phyloP scores from a whole-genome alignment of 2,329 filamentous ascomycete species.

The Xylariomycetidae sp. region DNA sequence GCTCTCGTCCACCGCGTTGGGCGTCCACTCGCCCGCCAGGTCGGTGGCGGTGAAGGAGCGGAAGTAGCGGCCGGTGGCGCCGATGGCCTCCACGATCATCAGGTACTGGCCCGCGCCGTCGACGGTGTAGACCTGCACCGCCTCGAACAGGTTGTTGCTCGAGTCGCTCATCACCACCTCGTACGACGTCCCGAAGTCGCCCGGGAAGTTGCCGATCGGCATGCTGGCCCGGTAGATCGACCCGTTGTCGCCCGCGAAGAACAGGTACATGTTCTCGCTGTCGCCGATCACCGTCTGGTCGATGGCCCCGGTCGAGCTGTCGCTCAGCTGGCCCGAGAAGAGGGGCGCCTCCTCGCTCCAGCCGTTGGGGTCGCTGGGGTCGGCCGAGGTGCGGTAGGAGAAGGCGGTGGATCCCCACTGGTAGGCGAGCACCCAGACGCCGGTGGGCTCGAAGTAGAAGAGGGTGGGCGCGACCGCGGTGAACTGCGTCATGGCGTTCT shows the following conservation, averaged over 20 bases:
- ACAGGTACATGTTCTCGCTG: no score
- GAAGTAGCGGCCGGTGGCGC: constrained; percentile 55
- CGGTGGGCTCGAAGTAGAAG: constrained; percentile 57
- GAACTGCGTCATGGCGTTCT: constrained; percentile 40
- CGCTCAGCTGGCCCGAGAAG: background rate
- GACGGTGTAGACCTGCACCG: constrained; percentile 61
- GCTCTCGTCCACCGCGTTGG: constrained; percentile 48
- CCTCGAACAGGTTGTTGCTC: no score
- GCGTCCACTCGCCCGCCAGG: constrained; percentile 51
- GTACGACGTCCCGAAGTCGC: no score
- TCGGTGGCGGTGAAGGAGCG: constrained; percentile 58
- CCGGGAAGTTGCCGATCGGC: no score
- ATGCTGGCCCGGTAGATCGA: no score
- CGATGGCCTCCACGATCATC: constrained; percentile 60
- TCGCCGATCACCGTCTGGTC: no score
- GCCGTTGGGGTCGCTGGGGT: constrained; percentile 50
- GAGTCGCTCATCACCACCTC: no score
- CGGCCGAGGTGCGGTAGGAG: constrained; percentile 50
- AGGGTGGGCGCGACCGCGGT: constrained; percentile 51
- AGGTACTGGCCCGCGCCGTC: constrained; percentile 49
- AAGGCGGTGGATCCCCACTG: constrained; percentile 57
- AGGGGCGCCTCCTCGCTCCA: constrained; percentile 36
- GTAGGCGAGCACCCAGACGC: constrained; percentile 54
- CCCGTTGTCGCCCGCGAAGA: no score
- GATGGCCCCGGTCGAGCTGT: no score